These are phyloP conservation scores for Deuterostichococcus epilithicus DNA, from an alignment of 139 green algal species.

Conservation along the genomic window DNA sequence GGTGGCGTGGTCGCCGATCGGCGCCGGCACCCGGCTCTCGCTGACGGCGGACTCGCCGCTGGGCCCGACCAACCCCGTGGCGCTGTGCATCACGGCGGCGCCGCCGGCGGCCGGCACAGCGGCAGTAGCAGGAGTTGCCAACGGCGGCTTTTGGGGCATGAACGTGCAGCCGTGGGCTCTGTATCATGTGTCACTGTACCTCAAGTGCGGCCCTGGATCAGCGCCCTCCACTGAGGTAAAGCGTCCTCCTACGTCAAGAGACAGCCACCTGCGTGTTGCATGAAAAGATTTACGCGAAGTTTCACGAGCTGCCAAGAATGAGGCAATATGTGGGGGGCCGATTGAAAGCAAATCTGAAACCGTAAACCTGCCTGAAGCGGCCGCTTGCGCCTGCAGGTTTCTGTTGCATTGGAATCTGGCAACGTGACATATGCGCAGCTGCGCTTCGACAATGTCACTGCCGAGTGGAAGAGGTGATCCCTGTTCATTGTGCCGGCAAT, in stretches of 20 bases:
- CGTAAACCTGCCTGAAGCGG: no score
- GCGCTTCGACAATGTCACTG: neutral
- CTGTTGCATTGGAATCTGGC: neutral
- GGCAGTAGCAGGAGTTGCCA: slow-evolving; percentile 26
- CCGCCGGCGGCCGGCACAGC: neutral
- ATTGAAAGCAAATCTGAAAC: no score
- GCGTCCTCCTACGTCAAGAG: no score
- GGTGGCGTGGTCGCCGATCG: neutral
- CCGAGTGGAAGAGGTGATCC: neutral
- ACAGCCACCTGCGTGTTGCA: no score
- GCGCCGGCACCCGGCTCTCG: neutral
- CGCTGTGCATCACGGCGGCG: slow-evolving; percentile 23
- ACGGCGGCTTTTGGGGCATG: slow-evolving; percentile 47
- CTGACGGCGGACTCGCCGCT: slow-evolving; percentile 2
- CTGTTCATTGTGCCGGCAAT: no score
- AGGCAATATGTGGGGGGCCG: neutral
- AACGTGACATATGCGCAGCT: neutral
- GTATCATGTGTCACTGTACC: slow-evolving; percentile 16
- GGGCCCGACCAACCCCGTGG: slow-evolving; percentile 29
- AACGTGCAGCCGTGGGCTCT: neutral
- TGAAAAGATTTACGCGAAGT: no score
- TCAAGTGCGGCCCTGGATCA: neutral
- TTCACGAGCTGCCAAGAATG: neutral
- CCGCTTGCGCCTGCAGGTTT: no score
- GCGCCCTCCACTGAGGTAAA: neutral